Evolutionary conservation across 441 rosid species (phyloP).

Genomic region (Arabidopsis hybrid): DNA sequence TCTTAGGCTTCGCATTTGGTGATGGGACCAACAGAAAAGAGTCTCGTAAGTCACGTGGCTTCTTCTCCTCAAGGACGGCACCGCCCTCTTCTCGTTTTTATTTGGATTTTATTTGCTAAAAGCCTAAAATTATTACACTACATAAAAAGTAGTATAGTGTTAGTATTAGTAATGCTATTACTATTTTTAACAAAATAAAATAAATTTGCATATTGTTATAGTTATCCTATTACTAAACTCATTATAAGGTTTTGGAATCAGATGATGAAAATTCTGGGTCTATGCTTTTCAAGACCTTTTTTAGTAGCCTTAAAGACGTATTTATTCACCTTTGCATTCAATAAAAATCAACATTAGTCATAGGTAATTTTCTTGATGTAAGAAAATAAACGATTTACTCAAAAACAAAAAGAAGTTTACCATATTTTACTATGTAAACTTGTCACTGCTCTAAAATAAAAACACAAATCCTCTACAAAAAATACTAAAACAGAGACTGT

Average conservation of each 20-base stretch:
- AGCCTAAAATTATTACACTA: neutral
- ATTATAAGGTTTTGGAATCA: no score
- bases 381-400: no score
- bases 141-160: no score
- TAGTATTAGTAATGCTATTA: no score
- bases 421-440: no score
- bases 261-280: no score
- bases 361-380: no score
- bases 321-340: neutral
- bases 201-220: no score
- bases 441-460: neutral
- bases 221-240: no score
- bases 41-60: constrained; percentile 35
- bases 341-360: neutral
- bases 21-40: constrained; percentile 37
- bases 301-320: no score
- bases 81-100: constrained; percentile 38
- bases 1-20: constrained; percentile 25
- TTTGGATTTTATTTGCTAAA: constrained; percentile 12
- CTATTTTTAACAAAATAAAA: no score
- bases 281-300: no score
- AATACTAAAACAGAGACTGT: constrained; percentile 22
- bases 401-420: neutral
- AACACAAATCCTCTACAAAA: constrained; percentile 1
- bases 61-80: constrained; percentile 46